Base-by-base conservation (phyloP, 2,329 filamentous ascomycete species). In the Phialocephala sp. region DNA sequence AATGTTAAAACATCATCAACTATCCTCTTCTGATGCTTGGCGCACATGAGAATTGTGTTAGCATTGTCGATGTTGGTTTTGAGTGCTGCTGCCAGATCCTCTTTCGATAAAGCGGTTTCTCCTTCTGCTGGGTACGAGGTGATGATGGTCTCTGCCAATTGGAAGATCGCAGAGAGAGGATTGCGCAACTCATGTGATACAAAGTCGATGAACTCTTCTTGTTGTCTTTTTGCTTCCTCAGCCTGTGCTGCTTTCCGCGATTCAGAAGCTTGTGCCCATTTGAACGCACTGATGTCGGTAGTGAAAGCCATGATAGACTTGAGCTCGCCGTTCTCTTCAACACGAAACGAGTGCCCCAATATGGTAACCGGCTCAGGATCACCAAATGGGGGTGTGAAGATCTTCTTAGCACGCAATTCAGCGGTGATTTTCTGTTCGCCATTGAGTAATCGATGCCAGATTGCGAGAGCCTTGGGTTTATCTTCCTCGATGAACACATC, bases 181-280 rank as follows among this genome's bases (percentile, higher is more conserved):
- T 93, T 93, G 35, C 89, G 84, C 84, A 91, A 88, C 74, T 91
- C 89, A 73, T 91, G 89, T 18, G 86, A 87, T 1, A 85, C 85
- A 79, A 92, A 91, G 76, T 93, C 91, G 73, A 94, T 92, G 71
- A 93, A 94, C 69, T 91, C 91, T 72, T 94, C 91, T 74, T 94
- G 91, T 74, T 91, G 89, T 3, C 89, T 80, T 72, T 85, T 87
- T 24, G 85, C 85, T 72, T 86, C 84, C 35, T 87, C 82, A 1
- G 85, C 85, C 64, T 87, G 84, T 60, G 62, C 59, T 5, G 73
- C 72, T 83, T 83, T 74, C 81, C 85, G 65, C 79, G 81, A 72
- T 58, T 76, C 72, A 1, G 67, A 66, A 24, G 65, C 63, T 59
- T 74, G 69, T 1, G 71, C 72, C 73, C 73, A 75, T 58, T 71